Conservation (phyloP, 495 filamentous ascomycete genomes). For the Aspergillus asperescens region DNA sequence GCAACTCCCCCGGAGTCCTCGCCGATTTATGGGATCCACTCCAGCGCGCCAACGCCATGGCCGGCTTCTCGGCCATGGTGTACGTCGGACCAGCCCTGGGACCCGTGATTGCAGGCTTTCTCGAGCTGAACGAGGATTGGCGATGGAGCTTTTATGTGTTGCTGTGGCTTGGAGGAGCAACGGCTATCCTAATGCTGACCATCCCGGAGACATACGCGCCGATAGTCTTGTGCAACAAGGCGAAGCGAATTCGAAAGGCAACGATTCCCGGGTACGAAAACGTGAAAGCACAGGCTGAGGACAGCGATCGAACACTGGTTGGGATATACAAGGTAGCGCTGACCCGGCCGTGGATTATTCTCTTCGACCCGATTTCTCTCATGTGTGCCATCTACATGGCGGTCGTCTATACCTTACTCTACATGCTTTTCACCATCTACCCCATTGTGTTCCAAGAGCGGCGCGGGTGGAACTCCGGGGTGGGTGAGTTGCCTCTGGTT, state of each 20-base stretch:
- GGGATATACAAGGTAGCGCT: slow-evolving; percentile 28
- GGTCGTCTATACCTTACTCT: slow-evolving; percentile 69
- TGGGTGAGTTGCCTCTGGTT: slow-evolving; percentile 69
- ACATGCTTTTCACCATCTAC: slow-evolving; percentile 75
- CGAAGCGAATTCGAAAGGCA: slow-evolving; percentile 39
- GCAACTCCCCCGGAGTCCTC: slow-evolving; percentile 68
- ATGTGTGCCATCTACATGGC: slow-evolving; percentile 69
- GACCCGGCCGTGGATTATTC: slow-evolving; percentile 45
- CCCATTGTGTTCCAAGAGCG: slow-evolving; percentile 71
- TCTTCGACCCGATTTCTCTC: slow-evolving; percentile 56
- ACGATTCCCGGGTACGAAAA: slow-evolving; percentile 45
- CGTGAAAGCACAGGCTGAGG: slow-evolving; percentile 26
- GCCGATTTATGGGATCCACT: slow-evolving; percentile 63
- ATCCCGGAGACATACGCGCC: slow-evolving; percentile 60
- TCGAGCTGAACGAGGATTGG: slow-evolving; percentile 18
- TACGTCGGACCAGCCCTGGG: slow-evolving; percentile 54
- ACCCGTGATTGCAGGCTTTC: slow-evolving; percentile 55
- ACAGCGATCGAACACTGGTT: not conserved
- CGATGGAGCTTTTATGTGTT: slow-evolving; percentile 46
- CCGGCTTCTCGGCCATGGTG: slow-evolving; percentile 58
- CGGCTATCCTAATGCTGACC: slow-evolving; percentile 42
- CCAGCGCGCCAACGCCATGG: slow-evolving; percentile 58
- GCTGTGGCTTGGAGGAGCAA: slow-evolving; percentile 64
- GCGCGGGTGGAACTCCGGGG: slow-evolving; percentile 67
- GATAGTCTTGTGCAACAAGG: slow-evolving; percentile 50